These are phyloP conservation scores for Ustilago lituana DNA, from an alignment of 1,284 basidiomycete genomes.

Conservation along the genomic window DNA sequence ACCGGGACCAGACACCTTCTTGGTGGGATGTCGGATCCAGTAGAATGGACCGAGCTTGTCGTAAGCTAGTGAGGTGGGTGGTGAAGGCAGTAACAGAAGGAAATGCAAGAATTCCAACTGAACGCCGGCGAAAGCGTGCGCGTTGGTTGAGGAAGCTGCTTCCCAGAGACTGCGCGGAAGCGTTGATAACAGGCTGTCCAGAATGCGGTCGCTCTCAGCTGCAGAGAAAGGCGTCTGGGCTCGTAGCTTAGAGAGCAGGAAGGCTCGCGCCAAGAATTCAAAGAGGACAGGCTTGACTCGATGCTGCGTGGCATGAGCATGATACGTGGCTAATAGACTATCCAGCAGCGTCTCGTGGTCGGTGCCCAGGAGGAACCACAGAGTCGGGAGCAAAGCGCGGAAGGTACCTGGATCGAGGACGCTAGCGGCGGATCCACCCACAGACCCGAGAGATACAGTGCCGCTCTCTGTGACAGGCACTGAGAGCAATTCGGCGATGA, in stretches of 20 bases:
- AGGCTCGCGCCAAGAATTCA: conserved; percentile 47
- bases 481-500: conserved; percentile 33
- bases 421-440: conserved; percentile 15
- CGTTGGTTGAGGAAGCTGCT: conserved; percentile 7
- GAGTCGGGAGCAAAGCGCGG: conserved; percentile 45
- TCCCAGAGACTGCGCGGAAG: conserved; percentile 41
- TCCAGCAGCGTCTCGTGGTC: conserved; percentile 32
- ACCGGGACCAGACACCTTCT: conserved; percentile 23
- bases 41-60: conserved; percentile 40
- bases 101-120: conserved; percentile 41
- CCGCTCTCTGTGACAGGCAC: conserved; percentile 21
- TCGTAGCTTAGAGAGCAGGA: conserved; percentile 21
- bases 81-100: conserved; percentile 27
- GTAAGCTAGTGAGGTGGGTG: conserved; percentile 11
- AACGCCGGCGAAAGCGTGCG: conserved; percentile 16
- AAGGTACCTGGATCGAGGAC: conserved; percentile 40
- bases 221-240: conserved; percentile 12
- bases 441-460: conserved; percentile 30
- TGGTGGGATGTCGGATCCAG: conserved; percentile 37
- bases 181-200: conserved; percentile 19
- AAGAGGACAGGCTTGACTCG: conserved; percentile 47
- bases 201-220: conserved; percentile 12
- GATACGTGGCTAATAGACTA: conserved; percentile 28
- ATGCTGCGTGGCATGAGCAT: conserved; percentile 22
- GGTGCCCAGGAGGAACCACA: conserved; percentile 51